These are phyloP conservation scores for Cylindrotheca fusiformis DNA, from an alignment of 108 stramenopile species.

Conservation along the genomic window DNA sequence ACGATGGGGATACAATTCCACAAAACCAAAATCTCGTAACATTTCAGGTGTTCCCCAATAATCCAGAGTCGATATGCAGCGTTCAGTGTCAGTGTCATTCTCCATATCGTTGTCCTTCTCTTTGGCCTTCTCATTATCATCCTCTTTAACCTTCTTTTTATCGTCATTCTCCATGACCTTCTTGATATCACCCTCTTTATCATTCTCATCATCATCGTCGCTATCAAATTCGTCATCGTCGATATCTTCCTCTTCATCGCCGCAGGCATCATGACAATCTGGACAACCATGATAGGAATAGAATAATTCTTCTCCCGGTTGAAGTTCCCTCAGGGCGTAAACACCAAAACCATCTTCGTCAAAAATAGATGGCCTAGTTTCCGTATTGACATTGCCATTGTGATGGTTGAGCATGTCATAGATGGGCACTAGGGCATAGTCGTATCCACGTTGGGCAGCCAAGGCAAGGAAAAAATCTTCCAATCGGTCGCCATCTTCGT, in stretches of 20 bases:
- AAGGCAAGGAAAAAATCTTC: slow-evolving; percentile 1
- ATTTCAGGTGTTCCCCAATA: slow-evolving; percentile 26
- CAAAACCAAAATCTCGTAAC: slow-evolving; percentile 35
- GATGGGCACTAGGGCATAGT: slow-evolving; percentile 29
- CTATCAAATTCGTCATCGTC: slow-evolving; percentile 3
- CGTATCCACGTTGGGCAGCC: slow-evolving; percentile 15
- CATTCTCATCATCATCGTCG: background rate
- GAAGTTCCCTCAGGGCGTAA: background rate
- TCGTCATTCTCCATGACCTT: background rate
- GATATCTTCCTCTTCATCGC: background rate
- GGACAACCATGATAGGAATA: slow-evolving; percentile 9
- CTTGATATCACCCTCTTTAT: slow-evolving; percentile 1
- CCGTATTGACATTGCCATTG: slow-evolving; percentile 18
- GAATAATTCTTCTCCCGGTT: slow-evolving; percentile 7
- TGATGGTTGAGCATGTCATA: slow-evolving; percentile 17
- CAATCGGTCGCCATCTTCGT: background rate
- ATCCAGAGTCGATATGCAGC: background rate
- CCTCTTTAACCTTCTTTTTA: background rate
- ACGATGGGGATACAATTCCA: slow-evolving; percentile 22
- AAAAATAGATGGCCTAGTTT: slow-evolving; percentile 2
- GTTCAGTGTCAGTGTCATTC: too few relatives aligned
- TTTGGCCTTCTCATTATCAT: background rate
- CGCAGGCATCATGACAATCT: slow-evolving; percentile 7
- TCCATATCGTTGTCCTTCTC: slow-evolving; percentile 2
- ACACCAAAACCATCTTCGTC: slow-evolving; percentile 4